Evolutionary conservation across 352 stramenopile genomes (phyloP).

Genomic region (Globisporangium nagaii): DNA sequence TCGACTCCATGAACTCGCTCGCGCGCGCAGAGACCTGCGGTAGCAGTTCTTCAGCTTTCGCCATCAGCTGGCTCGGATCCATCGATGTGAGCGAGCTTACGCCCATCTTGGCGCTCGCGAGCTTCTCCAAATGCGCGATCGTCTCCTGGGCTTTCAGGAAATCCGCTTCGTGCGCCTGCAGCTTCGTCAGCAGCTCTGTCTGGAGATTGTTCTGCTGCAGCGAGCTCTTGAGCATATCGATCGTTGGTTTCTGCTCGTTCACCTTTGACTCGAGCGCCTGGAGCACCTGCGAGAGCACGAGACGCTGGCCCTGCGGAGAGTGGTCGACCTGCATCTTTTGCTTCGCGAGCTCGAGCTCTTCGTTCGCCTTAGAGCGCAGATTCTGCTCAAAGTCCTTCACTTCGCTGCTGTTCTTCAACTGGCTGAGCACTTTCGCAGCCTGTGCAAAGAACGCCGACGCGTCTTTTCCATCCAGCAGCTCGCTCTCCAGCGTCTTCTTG

Average conservation of each 20-base stretch:
- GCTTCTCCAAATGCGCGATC: constrained; percentile 45
- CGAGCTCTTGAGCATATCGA: constrained; percentile 31
- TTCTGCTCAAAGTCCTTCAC: constrained; percentile 42
- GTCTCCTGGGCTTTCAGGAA: constrained; percentile 52
- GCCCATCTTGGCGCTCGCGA: constrained; percentile 54
- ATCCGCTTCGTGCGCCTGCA: constrained; percentile 59
- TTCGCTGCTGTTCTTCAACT: constrained; percentile 58
- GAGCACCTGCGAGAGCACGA: constrained; percentile 67
- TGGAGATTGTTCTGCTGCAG: constrained; percentile 38
- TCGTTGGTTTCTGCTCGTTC: constrained; percentile 31
- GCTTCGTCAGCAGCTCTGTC: constrained; percentile 33
- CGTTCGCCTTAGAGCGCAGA: constrained; percentile 36
- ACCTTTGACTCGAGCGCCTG: constrained; percentile 48
- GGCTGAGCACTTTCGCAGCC: constrained; percentile 43
- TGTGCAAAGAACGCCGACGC: constrained; percentile 60
- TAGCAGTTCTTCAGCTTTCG: constrained; percentile 61
- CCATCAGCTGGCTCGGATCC: constrained; percentile 45
- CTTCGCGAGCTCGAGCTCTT: constrained; percentile 33
- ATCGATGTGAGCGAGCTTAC: constrained; percentile 52
- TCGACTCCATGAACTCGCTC: constrained; percentile 47
- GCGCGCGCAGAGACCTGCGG: constrained; percentile 52
- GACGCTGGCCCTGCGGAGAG: constrained; percentile 24
- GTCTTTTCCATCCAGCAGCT: constrained; percentile 61
- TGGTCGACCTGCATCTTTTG: constrained; percentile 20
- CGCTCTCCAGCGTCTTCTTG: constrained; percentile 57